phyloP scores from a whole-genome alignment of 495 filamentous ascomycete genomes.

The Aspergillus coremiiformis region DNA sequence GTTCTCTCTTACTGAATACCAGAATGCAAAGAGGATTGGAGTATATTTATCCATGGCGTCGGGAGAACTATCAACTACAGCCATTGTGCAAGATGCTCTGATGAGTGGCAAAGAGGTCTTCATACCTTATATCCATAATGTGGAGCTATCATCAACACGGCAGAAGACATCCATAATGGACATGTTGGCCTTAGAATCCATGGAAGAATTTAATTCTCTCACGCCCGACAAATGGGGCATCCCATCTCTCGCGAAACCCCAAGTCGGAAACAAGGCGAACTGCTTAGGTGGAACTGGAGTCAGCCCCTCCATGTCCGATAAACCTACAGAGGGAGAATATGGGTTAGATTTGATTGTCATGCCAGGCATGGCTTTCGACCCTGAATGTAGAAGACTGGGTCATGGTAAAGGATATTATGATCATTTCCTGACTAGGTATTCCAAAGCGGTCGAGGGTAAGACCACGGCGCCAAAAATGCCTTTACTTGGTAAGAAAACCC shows the following conservation, averaged over 20 bases:
- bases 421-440: constrained; percentile 73
- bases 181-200: constrained; percentile 72
- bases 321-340: constrained; percentile 29
- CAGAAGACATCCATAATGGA: constrained; percentile 66
- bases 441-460: constrained; percentile 34
- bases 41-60: constrained; percentile 89
- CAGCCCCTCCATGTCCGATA: constrained; percentile 5
- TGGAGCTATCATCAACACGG: constrained; percentile 37
- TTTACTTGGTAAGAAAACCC: constrained; percentile 48
- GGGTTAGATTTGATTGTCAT: constrained; percentile 80
- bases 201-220: constrained; percentile 68
- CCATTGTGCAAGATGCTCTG: constrained; percentile 75
- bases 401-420: constrained; percentile 99
- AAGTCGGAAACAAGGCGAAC: constrained; percentile 55
- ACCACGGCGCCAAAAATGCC: constrained; percentile 48
- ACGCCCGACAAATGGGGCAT: constrained; percentile 86
- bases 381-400: constrained; percentile 65
- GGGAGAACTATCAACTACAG: constrained; percentile 72
- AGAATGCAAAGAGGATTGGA: constrained; percentile 63
- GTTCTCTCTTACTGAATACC: constrained; percentile 57
- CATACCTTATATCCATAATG: constrained; percentile 76
- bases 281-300: constrained; percentile 51
- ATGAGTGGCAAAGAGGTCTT: constrained; percentile 73
- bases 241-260: constrained; percentile 60
- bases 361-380: constrained; percentile 91